Percentiles rank a stretch among this genome's conserved stretches.
Conservation (phyloP, 352 stramenopile genomes). For the Phytophthora melonis region DNA sequence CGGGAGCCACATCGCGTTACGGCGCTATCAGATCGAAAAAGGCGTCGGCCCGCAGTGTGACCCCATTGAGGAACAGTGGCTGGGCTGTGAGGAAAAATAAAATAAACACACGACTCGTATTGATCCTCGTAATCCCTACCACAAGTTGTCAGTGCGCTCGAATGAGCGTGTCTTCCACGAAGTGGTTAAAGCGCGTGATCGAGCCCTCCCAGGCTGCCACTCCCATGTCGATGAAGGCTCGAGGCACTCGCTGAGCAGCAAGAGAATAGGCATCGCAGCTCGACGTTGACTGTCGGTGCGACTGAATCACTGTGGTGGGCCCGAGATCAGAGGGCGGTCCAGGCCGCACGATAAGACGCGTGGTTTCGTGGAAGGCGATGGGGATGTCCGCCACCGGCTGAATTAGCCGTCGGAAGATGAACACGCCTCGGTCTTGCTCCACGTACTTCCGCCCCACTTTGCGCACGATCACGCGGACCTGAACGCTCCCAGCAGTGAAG, state of each 20-base stretch:
- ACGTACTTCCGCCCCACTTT: constrained; percentile 33
- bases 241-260: constrained; percentile 12
- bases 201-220: constrained; percentile 34
- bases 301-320: constrained; percentile 28
- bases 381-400: constrained; percentile 20
- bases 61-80: constrained; percentile 41
- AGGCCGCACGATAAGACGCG: constrained; percentile 20
- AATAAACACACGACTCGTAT: neutral
- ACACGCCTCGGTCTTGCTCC: constrained; percentile 29
- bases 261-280: constrained; percentile 27
- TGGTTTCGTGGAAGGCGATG: constrained; percentile 36
- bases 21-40: constrained; percentile 36
- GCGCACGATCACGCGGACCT: constrained; percentile 31
- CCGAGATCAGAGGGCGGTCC: constrained; percentile 19
- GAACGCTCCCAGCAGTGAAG: constrained; percentile 25
- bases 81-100: constrained; percentile 30
- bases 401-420: constrained; percentile 32
- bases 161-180: constrained; percentile 35
- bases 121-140: too few relatives aligned
- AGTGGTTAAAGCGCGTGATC: constrained; percentile 36
- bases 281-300: constrained; percentile 31
- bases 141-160: neutral
- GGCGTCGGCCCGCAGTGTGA: constrained; percentile 34
- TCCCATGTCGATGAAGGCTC: constrained; percentile 37
- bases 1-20: constrained; percentile 29